Base-by-base conservation (phyloP, 2,329 filamentous ascomycete species). In the Fusarium solani-melongenae region DNA sequence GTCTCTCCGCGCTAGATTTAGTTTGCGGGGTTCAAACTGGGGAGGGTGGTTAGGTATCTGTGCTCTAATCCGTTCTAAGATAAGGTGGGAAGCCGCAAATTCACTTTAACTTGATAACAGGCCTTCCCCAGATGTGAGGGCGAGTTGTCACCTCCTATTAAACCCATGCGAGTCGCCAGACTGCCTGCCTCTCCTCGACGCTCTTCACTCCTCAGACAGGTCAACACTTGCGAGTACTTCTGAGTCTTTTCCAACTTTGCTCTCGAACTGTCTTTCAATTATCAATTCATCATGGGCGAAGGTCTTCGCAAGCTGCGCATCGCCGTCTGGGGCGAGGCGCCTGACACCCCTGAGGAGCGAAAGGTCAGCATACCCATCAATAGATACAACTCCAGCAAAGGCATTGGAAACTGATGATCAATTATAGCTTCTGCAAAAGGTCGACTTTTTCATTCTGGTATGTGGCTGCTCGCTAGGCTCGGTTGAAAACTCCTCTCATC, bases 291-390 rank as follows among this genome's bases (percentile, higher is more conserved):
- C 24, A 72, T 70, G 67, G 61, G 60, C 6, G 24, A 55, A 34
- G 56, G 49, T 33, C 44, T 72, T 20, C 67, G 60, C 34, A 60
- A 67, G 7, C 17, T 72, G n/a, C 67, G 70, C 39, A 57, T 72
- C 24, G 60, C 67, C n/a, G 61, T 72, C 27, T 72, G 70, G 70
- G 70, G 70, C 14, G 70, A 72, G 36, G 67, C 70, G 17, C 67
- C 70, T 10, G 67, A 70, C 14, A 53, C 59, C 27, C 55, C 63
- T 17, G 70, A 70, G 49, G 70, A 72, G n/a, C 56, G 62, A 8
- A 70, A 70, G 64, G 70, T 72, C 15, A 34, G 61, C 10, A 46
- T 22, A 46, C 15, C 22, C 12, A 9, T 15, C 31, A 4, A 17
- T 22, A 3, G n/a, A 14, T 20, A n/a, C 1, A 31, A 12, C 2